Conservation (phyloP, 306 rosid genomes). For the Rosa rugosa region DNA sequence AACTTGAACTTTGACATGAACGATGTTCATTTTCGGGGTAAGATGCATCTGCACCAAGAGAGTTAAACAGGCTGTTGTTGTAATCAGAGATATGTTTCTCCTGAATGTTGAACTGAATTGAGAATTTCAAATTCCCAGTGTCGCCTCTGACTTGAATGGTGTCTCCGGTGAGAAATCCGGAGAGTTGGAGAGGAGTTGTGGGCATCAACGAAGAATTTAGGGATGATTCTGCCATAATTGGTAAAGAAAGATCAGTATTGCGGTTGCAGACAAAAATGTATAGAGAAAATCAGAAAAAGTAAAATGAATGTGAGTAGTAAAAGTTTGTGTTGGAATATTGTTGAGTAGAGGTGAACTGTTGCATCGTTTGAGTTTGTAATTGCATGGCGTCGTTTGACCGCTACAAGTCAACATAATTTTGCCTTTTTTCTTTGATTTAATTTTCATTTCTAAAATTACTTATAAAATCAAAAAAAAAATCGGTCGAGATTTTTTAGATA, state of each 20-base stretch:
- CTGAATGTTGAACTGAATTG: conserved; percentile 20
- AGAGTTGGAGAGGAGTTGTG: conserved; percentile 31
- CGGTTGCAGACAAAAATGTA: neutral
- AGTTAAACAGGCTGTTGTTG: conserved; percentile 5
- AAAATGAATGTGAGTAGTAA: too few relatives aligned
- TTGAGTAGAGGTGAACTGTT: too few relatives aligned
- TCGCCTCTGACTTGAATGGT: conserved; percentile 30
- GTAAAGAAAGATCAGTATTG: neutral
- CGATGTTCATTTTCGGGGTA: neutral
- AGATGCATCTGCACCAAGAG: neutral
- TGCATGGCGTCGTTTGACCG: too few relatives aligned
- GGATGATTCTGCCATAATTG: conserved; percentile 14
- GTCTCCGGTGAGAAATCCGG: conserved; percentile 32
- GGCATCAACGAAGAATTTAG: neutral
- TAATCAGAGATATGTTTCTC: conserved; percentile 9
- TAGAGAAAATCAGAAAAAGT: too few relatives aligned
- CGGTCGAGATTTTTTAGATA: too few relatives aligned
- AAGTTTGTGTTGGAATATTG: too few relatives aligned
- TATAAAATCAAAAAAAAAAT: too few relatives aligned
- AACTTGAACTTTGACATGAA: neutral
- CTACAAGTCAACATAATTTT: too few relatives aligned
- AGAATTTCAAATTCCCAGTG: conserved; percentile 24
- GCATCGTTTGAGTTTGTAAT: too few relatives aligned
- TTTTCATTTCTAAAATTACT: too few relatives aligned
- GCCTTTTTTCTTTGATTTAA: too few relatives aligned